Conservation (phyloP, 306 rosid genomes). For the Glycine soja region DNA sequence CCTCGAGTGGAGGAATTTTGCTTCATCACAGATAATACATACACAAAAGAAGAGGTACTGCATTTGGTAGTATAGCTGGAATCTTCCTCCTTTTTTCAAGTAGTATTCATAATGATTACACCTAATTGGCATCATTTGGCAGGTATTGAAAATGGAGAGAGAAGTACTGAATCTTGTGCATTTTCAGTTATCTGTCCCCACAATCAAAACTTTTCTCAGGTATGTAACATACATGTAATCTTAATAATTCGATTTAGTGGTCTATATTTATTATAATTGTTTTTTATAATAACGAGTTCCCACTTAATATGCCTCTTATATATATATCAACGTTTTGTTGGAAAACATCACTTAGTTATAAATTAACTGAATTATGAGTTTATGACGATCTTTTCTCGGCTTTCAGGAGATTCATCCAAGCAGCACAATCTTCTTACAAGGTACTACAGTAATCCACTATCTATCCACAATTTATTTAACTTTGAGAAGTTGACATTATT, state of each 20-base stretch:
- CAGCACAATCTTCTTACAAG: slow-evolving; percentile 74
- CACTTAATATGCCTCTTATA: too few species aligned
- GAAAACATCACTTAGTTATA: not conserved
- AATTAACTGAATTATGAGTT: not conserved
- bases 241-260: too few species aligned
- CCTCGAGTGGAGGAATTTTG: slow-evolving; percentile 85
- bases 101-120: slow-evolving; percentile 3
- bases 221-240: slow-evolving; percentile 6
- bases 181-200: slow-evolving; percentile 81
- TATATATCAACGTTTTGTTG: too few species aligned
- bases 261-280: too few species aligned
- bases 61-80: slow-evolving; percentile 34
- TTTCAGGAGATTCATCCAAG: slow-evolving; percentile 82
- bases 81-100: slow-evolving; percentile 3
- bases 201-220: slow-evolving; percentile 92
- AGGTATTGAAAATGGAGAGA: slow-evolving; percentile 85
- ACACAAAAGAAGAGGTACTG: slow-evolving; percentile 74
- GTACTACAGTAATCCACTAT: slow-evolving; percentile 42
- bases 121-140: slow-evolving; percentile 37
- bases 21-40: slow-evolving; percentile 87
- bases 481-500: not conserved
- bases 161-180: slow-evolving; percentile 68
- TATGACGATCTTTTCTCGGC: slow-evolving; percentile 4
- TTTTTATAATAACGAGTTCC: too few species aligned
- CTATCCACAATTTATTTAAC: not conserved